These are phyloP conservation scores for Talaromyces funiculosus DNA, from an alignment of 2,329 filamentous ascomycete genomes.

Conservation along the genomic window DNA sequence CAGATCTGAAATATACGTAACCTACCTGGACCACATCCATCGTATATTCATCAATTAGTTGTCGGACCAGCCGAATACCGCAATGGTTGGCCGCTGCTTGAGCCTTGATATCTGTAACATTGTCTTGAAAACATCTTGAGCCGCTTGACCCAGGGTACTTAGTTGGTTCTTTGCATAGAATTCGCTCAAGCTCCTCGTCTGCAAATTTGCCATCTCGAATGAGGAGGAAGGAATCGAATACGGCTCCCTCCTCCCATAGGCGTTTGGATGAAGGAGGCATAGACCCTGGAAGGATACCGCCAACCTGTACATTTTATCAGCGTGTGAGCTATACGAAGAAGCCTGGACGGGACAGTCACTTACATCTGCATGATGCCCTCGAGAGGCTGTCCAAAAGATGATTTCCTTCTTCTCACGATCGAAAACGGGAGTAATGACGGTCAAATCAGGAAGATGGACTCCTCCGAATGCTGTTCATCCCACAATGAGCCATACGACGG, in stretches of 20 bases:
- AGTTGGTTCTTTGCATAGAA: slow-evolving; percentile 19
- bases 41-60: slow-evolving; percentile 31
- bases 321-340: neutral
- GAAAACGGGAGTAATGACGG: slow-evolving; percentile 10
- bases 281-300: slow-evolving; percentile 21
- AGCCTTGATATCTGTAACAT: slow-evolving; percentile 43
- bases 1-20: neutral
- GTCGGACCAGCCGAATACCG: slow-evolving; percentile 33
- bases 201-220: slow-evolving; percentile 32
- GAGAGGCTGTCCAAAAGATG: slow-evolving; percentile 9
- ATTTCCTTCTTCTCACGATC: neutral
- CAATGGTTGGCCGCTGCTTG: slow-evolving; percentile 42
- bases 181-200: slow-evolving; percentile 23
- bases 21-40: slow-evolving; percentile 28
- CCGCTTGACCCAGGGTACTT: slow-evolving; percentile 20
- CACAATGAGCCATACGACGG: neutral
- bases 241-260: slow-evolving; percentile 37
- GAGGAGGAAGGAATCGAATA: slow-evolving; percentile 27
- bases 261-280: slow-evolving; percentile 36
- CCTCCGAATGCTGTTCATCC: neutral
- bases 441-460: slow-evolving; percentile 3
- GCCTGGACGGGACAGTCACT: neutral
- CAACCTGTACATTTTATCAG: neutral
- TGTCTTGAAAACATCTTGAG: slow-evolving; percentile 32
- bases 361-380: slow-evolving; percentile 7